Evolutionary conservation across 2,329 filamentous ascomycete species (phyloP).

Genomic region (Penicillium sp.): DNA sequence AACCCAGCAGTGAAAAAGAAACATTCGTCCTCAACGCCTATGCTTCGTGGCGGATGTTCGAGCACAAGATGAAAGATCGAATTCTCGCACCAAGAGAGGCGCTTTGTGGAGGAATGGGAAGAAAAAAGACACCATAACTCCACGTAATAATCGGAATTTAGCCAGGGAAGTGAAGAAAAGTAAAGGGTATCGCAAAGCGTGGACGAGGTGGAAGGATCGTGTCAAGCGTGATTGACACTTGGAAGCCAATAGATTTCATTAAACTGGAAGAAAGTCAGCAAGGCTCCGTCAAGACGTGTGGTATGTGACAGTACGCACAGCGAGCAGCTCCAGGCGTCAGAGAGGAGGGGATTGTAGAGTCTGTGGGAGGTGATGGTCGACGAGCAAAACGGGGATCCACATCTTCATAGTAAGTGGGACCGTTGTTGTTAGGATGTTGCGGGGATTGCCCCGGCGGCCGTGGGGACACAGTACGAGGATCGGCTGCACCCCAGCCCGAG

Average conservation of each 20-base stretch:
- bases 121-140: conserved; percentile 11
- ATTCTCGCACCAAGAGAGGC: neutral
- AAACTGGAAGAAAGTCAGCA: conserved; percentile 77
- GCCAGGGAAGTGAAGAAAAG: conserved; percentile 9
- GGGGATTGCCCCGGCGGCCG: conserved; percentile 9
- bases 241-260: conserved; percentile 51
- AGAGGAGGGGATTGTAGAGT: conserved; percentile 30
- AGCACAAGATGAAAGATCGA: neutral
- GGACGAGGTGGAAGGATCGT: conserved; percentile 7
- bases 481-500: conserved; percentile 32
- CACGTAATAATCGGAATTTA: conserved; percentile 8
- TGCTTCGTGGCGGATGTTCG: neutral
- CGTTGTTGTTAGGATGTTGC: neutral
- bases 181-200: conserved; percentile 20
- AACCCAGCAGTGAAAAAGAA: conserved; percentile 1
- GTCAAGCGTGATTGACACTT: conserved; percentile 1
- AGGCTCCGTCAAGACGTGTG: conserved; percentile 57
- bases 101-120: neutral
- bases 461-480: conserved; percentile 15
- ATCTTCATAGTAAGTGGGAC: conserved; percentile 77
- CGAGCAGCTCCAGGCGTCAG: conserved; percentile 36
- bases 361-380: conserved; percentile 27
- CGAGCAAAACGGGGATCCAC: conserved; percentile 79
- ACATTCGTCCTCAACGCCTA: neutral
- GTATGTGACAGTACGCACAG: conserved; percentile 36